These are phyloP conservation scores for Populus ilicifolia DNA, from an alignment of 345 rosid species.

Conservation along the genomic window DNA sequence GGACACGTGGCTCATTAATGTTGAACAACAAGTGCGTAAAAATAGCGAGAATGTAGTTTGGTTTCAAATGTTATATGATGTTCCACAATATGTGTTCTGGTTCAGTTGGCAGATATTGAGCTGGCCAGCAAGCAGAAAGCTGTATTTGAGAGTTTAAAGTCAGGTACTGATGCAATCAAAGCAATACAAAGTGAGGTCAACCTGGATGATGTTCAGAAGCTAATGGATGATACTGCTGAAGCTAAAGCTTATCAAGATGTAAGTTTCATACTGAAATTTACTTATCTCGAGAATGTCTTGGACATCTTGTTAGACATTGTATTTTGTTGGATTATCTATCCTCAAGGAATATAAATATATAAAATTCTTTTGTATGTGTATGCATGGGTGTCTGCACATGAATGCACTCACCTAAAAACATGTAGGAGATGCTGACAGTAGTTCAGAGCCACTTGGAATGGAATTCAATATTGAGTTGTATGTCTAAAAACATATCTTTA, in stretches of 20 bases:
- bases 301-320: not conserved
- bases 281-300: not conserved
- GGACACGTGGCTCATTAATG: constrained; percentile 87
- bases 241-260: constrained; percentile 97
- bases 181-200: constrained; percentile 86
- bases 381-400: not conserved
- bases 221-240: constrained; percentile 91
- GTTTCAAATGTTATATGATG: not conserved
- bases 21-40: constrained; percentile 79
- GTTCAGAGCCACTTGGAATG: not conserved
- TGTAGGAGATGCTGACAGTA: not conserved
- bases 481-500: not conserved
- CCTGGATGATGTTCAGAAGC: constrained; percentile 84
- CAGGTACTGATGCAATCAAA: constrained; percentile 76
- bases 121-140: constrained; percentile 92
- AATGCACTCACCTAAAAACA: not conserved
- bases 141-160: constrained; percentile 85
- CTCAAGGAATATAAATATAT: not conserved
- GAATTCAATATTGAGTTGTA: not conserved
- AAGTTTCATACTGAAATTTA: constrained; percentile 28
- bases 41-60: not conserved
- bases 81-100: constrained; percentile 7
- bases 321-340: not conserved
- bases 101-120: constrained; percentile 90
- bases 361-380: not conserved